phyloP scores from a whole-genome alignment of 805 yeast species.

The Saturnispora saitoi region DNA sequence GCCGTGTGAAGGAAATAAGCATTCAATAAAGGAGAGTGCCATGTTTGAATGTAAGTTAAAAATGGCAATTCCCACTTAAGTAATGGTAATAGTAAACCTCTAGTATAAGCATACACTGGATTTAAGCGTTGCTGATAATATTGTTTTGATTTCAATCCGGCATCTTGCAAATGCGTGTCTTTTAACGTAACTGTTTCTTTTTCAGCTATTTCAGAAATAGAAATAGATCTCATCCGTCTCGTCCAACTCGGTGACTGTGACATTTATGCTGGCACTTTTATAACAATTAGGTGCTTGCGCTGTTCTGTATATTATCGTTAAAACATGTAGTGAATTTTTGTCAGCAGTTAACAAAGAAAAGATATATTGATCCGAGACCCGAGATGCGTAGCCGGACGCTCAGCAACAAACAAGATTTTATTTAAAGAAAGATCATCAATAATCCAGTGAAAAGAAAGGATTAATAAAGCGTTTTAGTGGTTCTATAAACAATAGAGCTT shows the following conservation, averaged over 20 bases:
- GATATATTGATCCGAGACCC: too few species aligned
- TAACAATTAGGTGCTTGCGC: neutral
- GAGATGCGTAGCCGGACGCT: too few species aligned
- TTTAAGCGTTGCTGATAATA: constrained; percentile 58
- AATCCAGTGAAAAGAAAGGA: too few species aligned
- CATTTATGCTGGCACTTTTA: neutral
- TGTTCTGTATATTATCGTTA: too few species aligned
- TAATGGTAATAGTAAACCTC: constrained; percentile 46
- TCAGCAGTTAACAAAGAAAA: too few species aligned
- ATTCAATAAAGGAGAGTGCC: constrained; percentile 49
- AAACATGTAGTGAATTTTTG: too few species aligned
- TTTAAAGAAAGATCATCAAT: too few species aligned
- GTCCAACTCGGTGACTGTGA: neutral
- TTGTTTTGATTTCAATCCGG: constrained; percentile 62
- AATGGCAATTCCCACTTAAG: constrained; percentile 58
- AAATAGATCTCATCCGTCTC: constrained; percentile 2
- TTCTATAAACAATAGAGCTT: too few species aligned
- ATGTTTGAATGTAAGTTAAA: constrained; percentile 47
- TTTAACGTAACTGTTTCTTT: constrained; percentile 9
- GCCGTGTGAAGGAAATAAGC: constrained; percentile 81
- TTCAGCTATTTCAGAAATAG: constrained; percentile 3
- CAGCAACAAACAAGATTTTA: too few species aligned
- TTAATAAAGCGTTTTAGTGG: too few species aligned
- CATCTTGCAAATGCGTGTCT: constrained; percentile 38
- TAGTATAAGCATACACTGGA: constrained; percentile 42